Percentiles rank a stretch among this genome's conserved stretches.
Evolutionary conservation across 331 rosid species (phyloP).

Genomic region (Prunus yedoensis): DNA sequence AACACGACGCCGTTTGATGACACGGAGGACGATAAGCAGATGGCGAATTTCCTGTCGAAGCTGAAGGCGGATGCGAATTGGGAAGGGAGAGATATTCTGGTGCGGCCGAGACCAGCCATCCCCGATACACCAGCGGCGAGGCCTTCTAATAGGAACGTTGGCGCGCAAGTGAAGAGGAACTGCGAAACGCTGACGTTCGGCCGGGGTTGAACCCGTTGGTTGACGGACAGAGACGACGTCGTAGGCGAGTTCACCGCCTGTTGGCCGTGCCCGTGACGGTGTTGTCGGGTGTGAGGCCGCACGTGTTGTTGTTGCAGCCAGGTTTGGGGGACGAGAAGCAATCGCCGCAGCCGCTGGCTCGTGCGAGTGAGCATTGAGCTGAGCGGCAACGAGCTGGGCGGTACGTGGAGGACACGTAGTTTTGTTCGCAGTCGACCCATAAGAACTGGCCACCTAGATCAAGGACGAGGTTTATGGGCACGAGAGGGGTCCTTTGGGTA

Average conservation of each 20-base stretch:
- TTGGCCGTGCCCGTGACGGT: slow-evolving; percentile 45
- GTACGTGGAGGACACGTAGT: slow-evolving; percentile 65
- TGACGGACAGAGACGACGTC: slow-evolving; percentile 57
- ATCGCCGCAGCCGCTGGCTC: slow-evolving; percentile 45
- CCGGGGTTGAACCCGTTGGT: slow-evolving; percentile 62
- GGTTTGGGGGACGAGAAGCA: slow-evolving; percentile 56
- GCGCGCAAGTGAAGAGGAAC: slow-evolving; percentile 59
- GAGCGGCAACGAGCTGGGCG: slow-evolving; percentile 66
- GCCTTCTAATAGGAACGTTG: slow-evolving; percentile 52
- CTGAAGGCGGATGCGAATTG: slow-evolving; percentile 73
- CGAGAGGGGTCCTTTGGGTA: slow-evolving; percentile 62
- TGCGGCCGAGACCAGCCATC: slow-evolving; percentile 79
- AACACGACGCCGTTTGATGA: slow-evolving; percentile 46
- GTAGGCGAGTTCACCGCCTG: slow-evolving; percentile 57
- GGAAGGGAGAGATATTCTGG: slow-evolving; percentile 50
- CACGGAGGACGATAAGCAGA: slow-evolving; percentile 48
- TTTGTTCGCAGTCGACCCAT: slow-evolving; percentile 58
- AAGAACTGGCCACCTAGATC: slow-evolving; percentile 71
- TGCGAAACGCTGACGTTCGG: slow-evolving; percentile 33
- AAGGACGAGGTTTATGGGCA: slow-evolving; percentile 48
- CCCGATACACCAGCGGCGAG: slow-evolving; percentile 61
- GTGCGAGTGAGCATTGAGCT: slow-evolving; percentile 69
- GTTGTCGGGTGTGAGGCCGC: slow-evolving; percentile 47
- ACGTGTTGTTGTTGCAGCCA: slow-evolving; percentile 82
- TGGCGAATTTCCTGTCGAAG: slow-evolving; percentile 64